Evolutionary conservation across 371 early-diverging fungal species (phyloP).

Genomic region (Mortierella sp.): DNA sequence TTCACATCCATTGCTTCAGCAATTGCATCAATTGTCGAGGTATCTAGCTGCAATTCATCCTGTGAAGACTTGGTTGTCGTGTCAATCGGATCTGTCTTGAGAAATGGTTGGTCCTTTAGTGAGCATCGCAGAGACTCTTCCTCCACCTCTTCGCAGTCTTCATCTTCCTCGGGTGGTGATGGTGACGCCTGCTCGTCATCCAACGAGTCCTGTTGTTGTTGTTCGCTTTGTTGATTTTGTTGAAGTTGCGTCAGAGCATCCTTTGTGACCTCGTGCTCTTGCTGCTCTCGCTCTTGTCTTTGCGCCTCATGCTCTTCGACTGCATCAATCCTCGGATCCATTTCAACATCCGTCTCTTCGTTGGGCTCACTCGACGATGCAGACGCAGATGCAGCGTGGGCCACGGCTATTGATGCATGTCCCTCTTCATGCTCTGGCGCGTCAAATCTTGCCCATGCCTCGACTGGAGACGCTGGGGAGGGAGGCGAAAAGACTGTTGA

Average conservation of each 20-base stretch:
- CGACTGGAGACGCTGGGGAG: constrained; percentile 3
- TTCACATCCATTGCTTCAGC: no score
- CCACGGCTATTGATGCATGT: no score
- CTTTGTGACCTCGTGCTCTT: no score
- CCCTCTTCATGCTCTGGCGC: not conserved
- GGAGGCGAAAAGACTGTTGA: constrained; percentile 7
- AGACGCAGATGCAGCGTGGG: constrained; percentile 1
- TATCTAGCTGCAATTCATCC: not conserved
- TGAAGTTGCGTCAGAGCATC: no score
- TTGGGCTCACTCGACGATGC: constrained; percentile 17
- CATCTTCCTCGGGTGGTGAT: not conserved
- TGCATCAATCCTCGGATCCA: not conserved
- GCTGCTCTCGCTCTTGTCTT: not conserved
- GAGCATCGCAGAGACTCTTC: no score
- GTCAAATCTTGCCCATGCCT: not conserved
- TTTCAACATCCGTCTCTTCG: not conserved
- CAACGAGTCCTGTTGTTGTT: not conserved
- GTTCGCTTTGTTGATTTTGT: not conserved
- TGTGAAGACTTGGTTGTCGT: not conserved
- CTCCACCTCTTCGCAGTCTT: constrained; percentile 11
- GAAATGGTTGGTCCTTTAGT: no score
- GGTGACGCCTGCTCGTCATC: not conserved
- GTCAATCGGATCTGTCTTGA: no score
- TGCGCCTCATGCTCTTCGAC: no score
- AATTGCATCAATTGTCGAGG: no score